A percentile compares a stretch with the other conserved stretches of the same genome.
These are phyloP conservation scores for Sisymbrium altissimum DNA, from an alignment of 345 rosid genomes.

Conservation along the genomic window DNA sequence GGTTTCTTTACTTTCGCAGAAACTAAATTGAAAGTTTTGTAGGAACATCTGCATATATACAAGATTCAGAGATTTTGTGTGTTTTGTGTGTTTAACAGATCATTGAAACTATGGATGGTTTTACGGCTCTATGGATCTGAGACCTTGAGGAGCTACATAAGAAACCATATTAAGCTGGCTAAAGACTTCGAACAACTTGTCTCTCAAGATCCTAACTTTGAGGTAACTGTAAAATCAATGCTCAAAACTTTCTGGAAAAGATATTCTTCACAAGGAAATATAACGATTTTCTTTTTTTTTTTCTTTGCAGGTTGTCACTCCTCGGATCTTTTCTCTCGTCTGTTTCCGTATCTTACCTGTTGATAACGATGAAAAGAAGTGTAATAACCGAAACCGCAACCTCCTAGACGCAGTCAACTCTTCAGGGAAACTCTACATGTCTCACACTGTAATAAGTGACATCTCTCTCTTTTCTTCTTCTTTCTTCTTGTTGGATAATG, in stretches of 20 bases:
- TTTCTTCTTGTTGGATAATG: background rate
- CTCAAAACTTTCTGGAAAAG: background rate
- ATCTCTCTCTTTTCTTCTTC: background rate
- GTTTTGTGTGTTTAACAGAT: slow-evolving; percentile 37
- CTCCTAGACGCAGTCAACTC: slow-evolving; percentile 76
- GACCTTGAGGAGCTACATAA: slow-evolving; percentile 58
- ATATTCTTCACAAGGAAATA: background rate
- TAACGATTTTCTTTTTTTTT: background rate
- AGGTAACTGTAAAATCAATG: slow-evolving; percentile 43
- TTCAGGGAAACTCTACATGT: slow-evolving; percentile 70
- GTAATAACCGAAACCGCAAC: slow-evolving; percentile 52
- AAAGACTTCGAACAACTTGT: slow-evolving; percentile 59
- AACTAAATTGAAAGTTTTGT: background rate
- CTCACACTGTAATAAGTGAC: slow-evolving; percentile 72
- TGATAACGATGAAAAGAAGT: slow-evolving; percentile 32
- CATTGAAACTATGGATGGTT: slow-evolving; percentile 93
- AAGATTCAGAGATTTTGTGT: background rate
- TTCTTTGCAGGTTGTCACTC: slow-evolving; percentile 59
- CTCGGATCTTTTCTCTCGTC: slow-evolving; percentile 66
- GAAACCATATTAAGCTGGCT: slow-evolving; percentile 80
- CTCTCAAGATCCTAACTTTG: slow-evolving; percentile 61
- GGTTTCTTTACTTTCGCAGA: slow-evolving; percentile 40
- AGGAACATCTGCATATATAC: background rate
- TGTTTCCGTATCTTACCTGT: slow-evolving; percentile 64
- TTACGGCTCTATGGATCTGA: slow-evolving; percentile 75